Evolutionary conservation across 306 rosid species (phyloP).

Genomic region (Betula pendula): DNA sequence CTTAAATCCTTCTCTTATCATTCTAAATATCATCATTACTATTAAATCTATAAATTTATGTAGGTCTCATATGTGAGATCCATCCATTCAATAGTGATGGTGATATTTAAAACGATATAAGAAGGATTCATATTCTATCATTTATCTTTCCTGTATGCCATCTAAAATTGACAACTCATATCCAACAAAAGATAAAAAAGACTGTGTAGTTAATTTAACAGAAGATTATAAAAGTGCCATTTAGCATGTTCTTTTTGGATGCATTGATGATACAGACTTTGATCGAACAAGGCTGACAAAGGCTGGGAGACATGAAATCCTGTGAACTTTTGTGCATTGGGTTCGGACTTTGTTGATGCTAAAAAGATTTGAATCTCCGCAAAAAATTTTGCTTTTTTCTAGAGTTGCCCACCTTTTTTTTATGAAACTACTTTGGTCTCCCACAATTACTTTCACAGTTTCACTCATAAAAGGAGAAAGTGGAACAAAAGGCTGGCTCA

Average conservation of each 20-base stretch:
- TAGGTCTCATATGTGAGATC: no score
- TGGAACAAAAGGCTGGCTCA: constrained; percentile 61
- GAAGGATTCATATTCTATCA: no score
- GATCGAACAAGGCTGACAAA: constrained; percentile 15
- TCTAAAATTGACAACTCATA: neutral
- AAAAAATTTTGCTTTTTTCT: constrained; percentile 30
- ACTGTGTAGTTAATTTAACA: neutral
- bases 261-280: constrained; percentile 9
- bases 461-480: constrained; percentile 47
- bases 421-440: constrained; percentile 36
- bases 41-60: no score
- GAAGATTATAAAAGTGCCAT: neutral
- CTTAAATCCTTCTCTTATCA: no score
- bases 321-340: constrained; percentile 49
- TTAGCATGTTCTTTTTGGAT: constrained; percentile 24
- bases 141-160: no score
- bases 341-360: constrained; percentile 44
- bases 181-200: neutral
- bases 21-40: no score
- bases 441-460: constrained; percentile 41
- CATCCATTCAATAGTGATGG: no score
- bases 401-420: constrained; percentile 11
- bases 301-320: constrained; percentile 29
- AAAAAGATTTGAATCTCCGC: constrained; percentile 60
- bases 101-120: no score